Percentiles rank a stretch among this genome's conserved stretches.
These are phyloP conservation scores for Malassezia japonica DNA, from an alignment of 1,284 basidiomycete genomes.

Conservation along the genomic window DNA sequence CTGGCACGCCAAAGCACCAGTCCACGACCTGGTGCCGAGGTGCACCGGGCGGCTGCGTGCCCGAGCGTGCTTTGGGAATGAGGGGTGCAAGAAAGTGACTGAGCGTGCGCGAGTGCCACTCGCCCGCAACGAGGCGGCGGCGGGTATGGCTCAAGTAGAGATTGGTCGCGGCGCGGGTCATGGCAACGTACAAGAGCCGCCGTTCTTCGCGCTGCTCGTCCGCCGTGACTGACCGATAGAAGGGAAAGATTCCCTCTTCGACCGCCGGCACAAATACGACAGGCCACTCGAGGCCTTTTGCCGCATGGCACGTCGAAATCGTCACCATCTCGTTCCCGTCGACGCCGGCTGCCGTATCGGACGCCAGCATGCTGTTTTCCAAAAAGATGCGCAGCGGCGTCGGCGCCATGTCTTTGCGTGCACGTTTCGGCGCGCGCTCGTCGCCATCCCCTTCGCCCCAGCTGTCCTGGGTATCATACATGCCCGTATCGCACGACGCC, in stretches of 20 bases:
- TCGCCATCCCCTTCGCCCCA: neutral
- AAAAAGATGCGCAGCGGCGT: constrained; percentile 65
- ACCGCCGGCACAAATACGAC: constrained; percentile 61
- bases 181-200: constrained; percentile 77
- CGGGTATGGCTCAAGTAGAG: constrained; percentile 56
- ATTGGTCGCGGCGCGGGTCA: constrained; percentile 72
- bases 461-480: neutral
- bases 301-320: constrained; percentile 76
- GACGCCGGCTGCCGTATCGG: constrained; percentile 39
- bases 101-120: constrained; percentile 21
- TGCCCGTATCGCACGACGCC: neutral
- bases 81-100: constrained; percentile 26
- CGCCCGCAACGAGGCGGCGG: constrained; percentile 24
- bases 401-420: neutral
- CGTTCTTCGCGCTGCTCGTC: constrained; percentile 73
- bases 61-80: constrained; percentile 1
- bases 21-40: neutral
- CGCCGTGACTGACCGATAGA: constrained; percentile 56
- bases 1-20: constrained; percentile 1
- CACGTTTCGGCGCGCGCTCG: neutral
- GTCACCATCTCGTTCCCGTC: constrained; percentile 55
- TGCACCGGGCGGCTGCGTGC: neutral
- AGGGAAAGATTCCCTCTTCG: constrained; percentile 69
- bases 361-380: constrained; percentile 73
- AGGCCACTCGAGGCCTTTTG: constrained; percentile 87